Evolutionary conservation across 1,284 basidiomycete genomes (phyloP).

Genomic region (Vanrija pseudolonga): DNA sequence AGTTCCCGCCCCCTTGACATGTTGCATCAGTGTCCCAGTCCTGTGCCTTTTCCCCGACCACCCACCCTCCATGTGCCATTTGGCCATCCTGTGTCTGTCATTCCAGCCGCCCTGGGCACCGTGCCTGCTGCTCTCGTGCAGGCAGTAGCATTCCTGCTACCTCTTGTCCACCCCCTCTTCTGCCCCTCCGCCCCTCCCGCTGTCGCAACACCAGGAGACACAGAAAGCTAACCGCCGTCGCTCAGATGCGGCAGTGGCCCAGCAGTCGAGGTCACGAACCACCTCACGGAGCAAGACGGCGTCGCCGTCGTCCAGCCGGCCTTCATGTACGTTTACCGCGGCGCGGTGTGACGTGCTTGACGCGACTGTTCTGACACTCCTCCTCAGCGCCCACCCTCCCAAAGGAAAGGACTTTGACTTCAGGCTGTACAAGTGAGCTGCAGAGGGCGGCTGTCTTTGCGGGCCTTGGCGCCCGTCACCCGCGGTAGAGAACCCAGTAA

Average conservation of each 20-base stretch:
- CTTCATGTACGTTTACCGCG: neutral
- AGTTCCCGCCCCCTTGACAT: too few relatives aligned
- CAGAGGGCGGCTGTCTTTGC: too few relatives aligned
- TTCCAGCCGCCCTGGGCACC: neutral
- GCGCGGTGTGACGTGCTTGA: too few relatives aligned
- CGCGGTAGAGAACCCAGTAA: too few relatives aligned
- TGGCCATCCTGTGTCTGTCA: neutral
- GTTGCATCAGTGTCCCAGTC: neutral
- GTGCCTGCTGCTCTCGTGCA: neutral
- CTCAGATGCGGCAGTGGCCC: slow-evolving; percentile 13
- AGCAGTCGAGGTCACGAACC: slow-evolving; percentile 16
- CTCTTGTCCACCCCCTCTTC: neutral
- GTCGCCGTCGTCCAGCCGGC: neutral
- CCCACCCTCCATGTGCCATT: neutral
- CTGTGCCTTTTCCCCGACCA: neutral
- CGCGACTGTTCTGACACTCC: too few relatives aligned
- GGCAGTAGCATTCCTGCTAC: too few relatives aligned
- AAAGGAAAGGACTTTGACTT: too few relatives aligned
- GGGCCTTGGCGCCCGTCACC: too few relatives aligned
- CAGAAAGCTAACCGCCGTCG: too few relatives aligned
- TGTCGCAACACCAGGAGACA: neutral
- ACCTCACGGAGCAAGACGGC: neutral
- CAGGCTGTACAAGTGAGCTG: too few relatives aligned
- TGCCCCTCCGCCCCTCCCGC: neutral
- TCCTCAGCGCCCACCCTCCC: too few relatives aligned